Conservation (phyloP, 352 stramenopile genomes). For the Pythium aristosporum region DNA sequence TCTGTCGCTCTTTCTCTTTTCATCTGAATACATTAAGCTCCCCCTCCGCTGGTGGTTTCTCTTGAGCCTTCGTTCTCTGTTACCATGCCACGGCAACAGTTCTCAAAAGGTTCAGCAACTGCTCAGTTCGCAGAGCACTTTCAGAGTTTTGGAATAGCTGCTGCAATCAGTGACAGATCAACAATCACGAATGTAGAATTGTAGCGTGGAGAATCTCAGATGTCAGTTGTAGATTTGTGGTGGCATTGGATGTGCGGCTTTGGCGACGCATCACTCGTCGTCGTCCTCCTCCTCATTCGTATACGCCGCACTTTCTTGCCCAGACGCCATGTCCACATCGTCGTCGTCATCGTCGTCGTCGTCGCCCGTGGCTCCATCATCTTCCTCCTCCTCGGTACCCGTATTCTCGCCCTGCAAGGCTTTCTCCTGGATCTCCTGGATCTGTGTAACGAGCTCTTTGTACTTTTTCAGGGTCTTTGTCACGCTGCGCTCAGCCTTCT, state of each 20-base stretch:
- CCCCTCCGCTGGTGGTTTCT: background rate
- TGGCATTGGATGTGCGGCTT: background rate
- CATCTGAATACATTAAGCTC: slow-evolving; percentile 27
- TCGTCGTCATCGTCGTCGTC: slow-evolving; percentile 28
- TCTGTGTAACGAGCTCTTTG: slow-evolving; percentile 65
- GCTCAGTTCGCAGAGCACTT: too few relatives aligned
- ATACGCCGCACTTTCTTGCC: slow-evolving; percentile 22
- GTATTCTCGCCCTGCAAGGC: slow-evolving; percentile 48
- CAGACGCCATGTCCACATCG: slow-evolving; percentile 3
- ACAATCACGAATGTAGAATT: background rate
- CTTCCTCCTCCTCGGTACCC: slow-evolving; percentile 43
- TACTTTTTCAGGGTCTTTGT: slow-evolving; percentile 73
- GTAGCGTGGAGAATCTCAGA: background rate
- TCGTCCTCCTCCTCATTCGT: slow-evolving; percentile 31
- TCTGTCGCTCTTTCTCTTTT: slow-evolving; percentile 12
- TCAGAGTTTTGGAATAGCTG: too few relatives aligned
- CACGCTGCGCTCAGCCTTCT: slow-evolving; percentile 70
- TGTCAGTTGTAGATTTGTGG: background rate
- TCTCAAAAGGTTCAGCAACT: too few relatives aligned
- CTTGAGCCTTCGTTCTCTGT: background rate
- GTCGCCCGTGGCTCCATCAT: slow-evolving; percentile 24
- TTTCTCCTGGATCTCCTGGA: slow-evolving; percentile 66
- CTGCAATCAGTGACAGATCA: too few relatives aligned
- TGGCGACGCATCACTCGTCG: slow-evolving; percentile 22
- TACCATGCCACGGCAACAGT: background rate